Base-by-base conservation (phyloP, 805 yeast genomes). In the Candida easanensis region DNA sequence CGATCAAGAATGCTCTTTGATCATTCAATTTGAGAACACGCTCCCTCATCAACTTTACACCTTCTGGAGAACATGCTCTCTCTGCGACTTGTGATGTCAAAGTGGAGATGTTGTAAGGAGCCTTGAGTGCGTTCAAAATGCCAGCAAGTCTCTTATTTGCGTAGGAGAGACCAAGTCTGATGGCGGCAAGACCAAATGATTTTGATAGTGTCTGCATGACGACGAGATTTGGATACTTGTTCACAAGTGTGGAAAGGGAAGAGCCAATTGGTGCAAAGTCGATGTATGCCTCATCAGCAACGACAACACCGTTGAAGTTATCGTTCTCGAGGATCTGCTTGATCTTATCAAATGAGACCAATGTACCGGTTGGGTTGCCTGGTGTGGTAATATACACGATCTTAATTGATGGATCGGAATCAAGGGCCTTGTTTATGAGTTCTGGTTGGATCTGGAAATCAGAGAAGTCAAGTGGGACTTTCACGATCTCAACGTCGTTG, bases 171-270 rank as follows among this genome's bases (percentile, higher is more conserved):
- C 99, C 99, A 33, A 91, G 64, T 55, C 99, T 77, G 38, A 90
- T 84, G 35, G 97, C 98, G 3, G 99, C 99, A 41, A 93, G 76
- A 16, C 99, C 99, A 66, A 93, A 93, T 0, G 98, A 84, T 61
- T 93, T 93, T 16, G 97, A 89, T 31, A 93, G 65, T 0, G 99
- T 93, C 65, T 93, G 99, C 62, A 90, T 69, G 11, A 88, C 96
- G 15, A 86, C 89, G 41, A 93, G 68, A 57, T 89, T 87, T 21
- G 90, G 90, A 64, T 82, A 80, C 56, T 82, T 74, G 62, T 81
- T 88, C 2, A 89, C 98, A 49, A 85, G 68, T 1, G 95, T 84
- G 9, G 89, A 74, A 52, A 82, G 61, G 0, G 97, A 87, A 8
- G 84, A 74, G 11, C 85, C 87, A 16, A 66, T 53, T 18, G 80